Conservation (phyloP, 129 eudicot genomes). For the Flaveria brownii region DNA sequence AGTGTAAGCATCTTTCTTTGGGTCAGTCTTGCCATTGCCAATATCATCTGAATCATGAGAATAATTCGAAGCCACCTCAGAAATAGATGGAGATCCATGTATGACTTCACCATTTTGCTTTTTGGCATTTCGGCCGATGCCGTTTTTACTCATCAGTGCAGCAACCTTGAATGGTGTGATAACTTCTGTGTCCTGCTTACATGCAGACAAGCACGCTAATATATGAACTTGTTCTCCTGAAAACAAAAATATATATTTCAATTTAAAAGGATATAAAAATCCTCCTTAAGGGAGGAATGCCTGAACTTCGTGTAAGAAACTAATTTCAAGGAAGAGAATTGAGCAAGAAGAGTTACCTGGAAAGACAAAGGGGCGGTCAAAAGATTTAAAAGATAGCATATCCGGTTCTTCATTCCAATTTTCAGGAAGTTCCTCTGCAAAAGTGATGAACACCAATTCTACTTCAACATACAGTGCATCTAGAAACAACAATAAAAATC, state of each 20-base stretch:
- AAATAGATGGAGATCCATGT: conserved; percentile 35
- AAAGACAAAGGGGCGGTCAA: conserved; percentile 86
- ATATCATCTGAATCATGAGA: conserved; percentile 29
- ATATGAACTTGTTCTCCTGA: conserved; percentile 89
- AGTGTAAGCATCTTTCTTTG: conserved; percentile 42
- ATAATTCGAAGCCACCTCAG: conserved; percentile 21
- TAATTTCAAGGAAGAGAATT: conserved; percentile 10
- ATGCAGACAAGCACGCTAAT: conserved; percentile 80
- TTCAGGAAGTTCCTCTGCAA: conserved; percentile 77
- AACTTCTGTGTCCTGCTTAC: conserved; percentile 77
- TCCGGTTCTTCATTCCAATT: conserved; percentile 70
- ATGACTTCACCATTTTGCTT: conserved; percentile 56
- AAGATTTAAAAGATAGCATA: conserved; percentile 64
- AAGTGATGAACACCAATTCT: conserved; percentile 18
- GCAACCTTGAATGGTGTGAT: conserved; percentile 98
- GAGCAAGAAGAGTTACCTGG: conserved; percentile 56
- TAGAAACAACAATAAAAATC: not conserved
- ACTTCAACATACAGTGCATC: not conserved
- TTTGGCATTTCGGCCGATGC: conserved; percentile 45
- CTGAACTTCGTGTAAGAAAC: conserved; percentile 10
- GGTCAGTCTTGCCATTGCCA: conserved; percentile 42
- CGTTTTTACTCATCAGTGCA: conserved; percentile 78
- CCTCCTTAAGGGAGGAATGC: conserved; percentile 6
- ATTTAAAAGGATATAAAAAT: not conserved
- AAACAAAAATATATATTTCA: conserved; percentile 16